Evolutionary conservation across 2,329 filamentous ascomycete genomes (phyloP), one percentile per base, ranked within the genome.

Genomic region (Magnaporthiopsis rhizophila): DNA sequence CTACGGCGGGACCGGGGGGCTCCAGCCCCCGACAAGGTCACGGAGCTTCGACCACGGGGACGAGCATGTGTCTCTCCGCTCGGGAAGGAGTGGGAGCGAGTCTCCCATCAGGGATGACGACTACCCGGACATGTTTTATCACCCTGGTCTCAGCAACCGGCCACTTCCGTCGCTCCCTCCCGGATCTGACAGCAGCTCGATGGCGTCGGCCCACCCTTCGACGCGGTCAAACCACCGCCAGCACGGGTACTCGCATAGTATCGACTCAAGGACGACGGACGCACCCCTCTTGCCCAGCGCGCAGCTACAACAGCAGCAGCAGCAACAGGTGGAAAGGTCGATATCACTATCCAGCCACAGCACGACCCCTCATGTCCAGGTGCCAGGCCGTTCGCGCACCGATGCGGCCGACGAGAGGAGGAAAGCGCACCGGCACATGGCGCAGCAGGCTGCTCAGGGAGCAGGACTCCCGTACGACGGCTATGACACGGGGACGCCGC

Each of bases 11-110:
- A 97, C 92, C n/a, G 95, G 94, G 57, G 95, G 95, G 1, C 77
- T 97, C 34, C 87, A 92, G 67, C 85, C 90, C 65, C 92, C 93
- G 2, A 86, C 82, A 62, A 81, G 81, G 8, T 84, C 92, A 68
- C 86, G 92, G 66, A 97, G 92, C 76, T 97, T 95, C 70, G 94
- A 98, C 69, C 92, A 97, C 73, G 62, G 91, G 2, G 95, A 97
- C 69, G 95, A 98, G 74, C 83, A 81, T 18, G 82, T 83, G 24
- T 86, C 83, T 1, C 69, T 87, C 59, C 75, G 84, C 72, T 81
- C 83, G 9, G 83, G 77, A 65, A 81, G 77, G 68, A 89, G 78
- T 69, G 84, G 77, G 53, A 87, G 85, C 69, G 87, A 91, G 53
- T 90, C 88, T 34, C 87, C 88, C 1, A 77, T 79, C 50, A 86